Evolutionary conservation across 805 yeast genomes (phyloP), one percentile per base, ranked within the genome.

Genomic region (Komagataella populi): DNA sequence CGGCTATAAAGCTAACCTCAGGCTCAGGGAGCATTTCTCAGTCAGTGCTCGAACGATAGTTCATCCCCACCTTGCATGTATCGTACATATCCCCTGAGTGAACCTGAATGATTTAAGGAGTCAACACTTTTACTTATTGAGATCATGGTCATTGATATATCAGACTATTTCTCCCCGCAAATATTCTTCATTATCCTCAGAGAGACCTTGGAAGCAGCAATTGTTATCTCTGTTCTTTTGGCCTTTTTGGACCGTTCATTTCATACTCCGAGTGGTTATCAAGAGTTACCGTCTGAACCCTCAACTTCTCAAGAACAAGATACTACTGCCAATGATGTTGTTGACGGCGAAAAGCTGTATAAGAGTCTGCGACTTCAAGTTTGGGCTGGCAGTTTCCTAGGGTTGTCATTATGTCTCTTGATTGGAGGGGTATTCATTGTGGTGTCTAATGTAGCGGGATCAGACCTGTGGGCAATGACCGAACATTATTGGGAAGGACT

Each of bases 401-500:
- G 77, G 1, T 57, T 72, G 44, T 55, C 63, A 1, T 60, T 62
- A 45, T 73, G 77, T 54, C 57, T 72, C 12, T 39, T 71, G 4
- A 61, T 73, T 36, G 77, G 77, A 0, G 61, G 69, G 6, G 57
- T 65, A 4, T 70, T 72, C 39, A 61, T 73, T 44, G 53, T 63
- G 10, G 62, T 70, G 12, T 72, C 72, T 52, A 71, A 71, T 53
- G 55, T 61, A n/a, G 53, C 72, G 6, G 76, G 74, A 2, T 68
- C 57, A 44, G 77, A 73, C 56, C 56, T 72, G 17, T 73, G 77
- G 77, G 55, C 75, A 1, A 55, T 66, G 6, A 63, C 76, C 4
- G 77, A 73, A 54, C 76, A 71, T 55, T 71, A 71, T 54, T 73
- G 77, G 77, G 77, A 72, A 56, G 75, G 73, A 1, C 58, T 63